Base-by-base conservation (phyloP, 805 yeast species). In the Cyberlindnera lachancei region DNA sequence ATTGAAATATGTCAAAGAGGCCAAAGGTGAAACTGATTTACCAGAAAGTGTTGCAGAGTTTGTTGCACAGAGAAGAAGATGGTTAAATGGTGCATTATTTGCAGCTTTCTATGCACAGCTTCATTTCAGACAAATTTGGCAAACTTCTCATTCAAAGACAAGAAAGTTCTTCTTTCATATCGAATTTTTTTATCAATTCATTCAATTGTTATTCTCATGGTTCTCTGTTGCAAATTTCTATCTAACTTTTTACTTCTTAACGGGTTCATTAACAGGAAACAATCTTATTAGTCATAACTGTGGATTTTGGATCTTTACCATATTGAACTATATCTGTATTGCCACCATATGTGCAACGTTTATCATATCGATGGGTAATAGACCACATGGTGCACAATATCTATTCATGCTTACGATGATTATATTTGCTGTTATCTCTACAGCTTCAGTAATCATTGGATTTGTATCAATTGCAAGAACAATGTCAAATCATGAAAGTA, bases 1-100 rank as follows among this genome's bases (percentile, higher is more conserved):
- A 12, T 66, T 90, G 48, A 83, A 87, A 50, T 90, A 87, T 54
- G 96, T 90, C 34, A 82, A 83, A 48, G 86, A 77, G 48, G 96
- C 96, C 12, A 80, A 79, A 31, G 97, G 96, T 46, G 96, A 88
- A 56, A 90, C 97, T 2, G 97, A 90, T 71, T 95, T 87, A 31
- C 97, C 97, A 7, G 96, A 88, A 51, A 66, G 70, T n/a, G 69
- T 88, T 27, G 81, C 95, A n/a, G 97, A 92, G 53, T 86, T 92
- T 52, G 84, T 90, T 33, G 74, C 92, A 35, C 98, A 90, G 63
- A 79, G 98, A 64, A 80, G 98, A 64, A 78, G 98, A 66, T 90
- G 98, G 98, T 70, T 90, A 40, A 90, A 90, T 58, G 99, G 99
- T 55, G 94, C 98, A 3, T 73, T 92, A 53, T 92, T 92, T 63